Conservation (phyloP, 2,329 filamentous ascomycete genomes). For the Aspergillus sp. region DNA sequence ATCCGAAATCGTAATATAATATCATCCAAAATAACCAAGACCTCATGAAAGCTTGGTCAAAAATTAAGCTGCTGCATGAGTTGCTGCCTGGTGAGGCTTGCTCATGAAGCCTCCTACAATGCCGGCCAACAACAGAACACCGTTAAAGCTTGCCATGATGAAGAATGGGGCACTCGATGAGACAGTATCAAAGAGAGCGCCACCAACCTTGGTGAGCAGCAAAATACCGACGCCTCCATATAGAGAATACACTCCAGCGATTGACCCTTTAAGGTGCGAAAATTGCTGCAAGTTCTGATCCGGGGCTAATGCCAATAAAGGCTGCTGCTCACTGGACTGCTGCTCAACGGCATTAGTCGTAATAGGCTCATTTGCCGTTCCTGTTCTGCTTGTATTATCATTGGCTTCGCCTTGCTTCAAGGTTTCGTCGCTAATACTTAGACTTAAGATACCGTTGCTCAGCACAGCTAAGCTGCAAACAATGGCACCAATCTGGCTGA, state of each 20-base stretch:
- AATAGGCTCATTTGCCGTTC: neutral
- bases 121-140: conserved; percentile 52
- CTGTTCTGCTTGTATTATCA: neutral
- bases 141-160: conserved; percentile 89
- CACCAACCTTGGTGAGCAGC: conserved; percentile 85
- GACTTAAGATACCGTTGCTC: conserved; percentile 68
- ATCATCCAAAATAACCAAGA: too few relatives aligned
- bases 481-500: conserved; percentile 94
- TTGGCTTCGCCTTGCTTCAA: neutral
- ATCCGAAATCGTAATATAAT: too few relatives aligned
- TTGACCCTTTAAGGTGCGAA: conserved; percentile 78
- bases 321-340: conserved; percentile 20
- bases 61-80: too few relatives aligned
- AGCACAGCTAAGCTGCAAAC: conserved; percentile 91
- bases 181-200: conserved; percentile 73
- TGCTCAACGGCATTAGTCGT: too few relatives aligned
- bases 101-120: conserved; percentile 21
- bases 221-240: conserved; percentile 87
- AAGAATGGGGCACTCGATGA: conserved; percentile 81
- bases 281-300: conserved; percentile 28
- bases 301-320: conserved; percentile 22
- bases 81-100: neutral
- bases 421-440: conserved; percentile 14
- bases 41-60: too few relatives aligned
- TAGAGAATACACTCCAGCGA: conserved; percentile 90